Conservation (phyloP, 2,329 filamentous ascomycete species). For the Emmonsiellopsis sp. region DNA sequence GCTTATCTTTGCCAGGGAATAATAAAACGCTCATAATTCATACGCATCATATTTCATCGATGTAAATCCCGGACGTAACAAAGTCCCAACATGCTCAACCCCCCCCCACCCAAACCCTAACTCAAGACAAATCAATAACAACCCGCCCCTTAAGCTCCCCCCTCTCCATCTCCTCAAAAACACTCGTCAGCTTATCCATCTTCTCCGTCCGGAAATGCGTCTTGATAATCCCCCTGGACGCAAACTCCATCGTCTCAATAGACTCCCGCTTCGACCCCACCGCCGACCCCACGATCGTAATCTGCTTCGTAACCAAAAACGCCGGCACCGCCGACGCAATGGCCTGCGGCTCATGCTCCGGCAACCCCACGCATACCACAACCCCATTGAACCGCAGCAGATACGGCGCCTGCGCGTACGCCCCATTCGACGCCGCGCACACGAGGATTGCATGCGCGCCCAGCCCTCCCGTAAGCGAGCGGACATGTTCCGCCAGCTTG, state of each 20-base stretch:
- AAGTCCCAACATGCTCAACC: too few relatives aligned
- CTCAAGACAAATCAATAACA: constrained; percentile 33
- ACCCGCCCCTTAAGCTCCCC: constrained; percentile 38
- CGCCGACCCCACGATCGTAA: constrained; percentile 40
- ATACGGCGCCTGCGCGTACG: constrained; percentile 40
- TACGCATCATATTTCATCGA: too few relatives aligned
- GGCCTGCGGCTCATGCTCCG: constrained; percentile 35
- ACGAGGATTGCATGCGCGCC: constrained; percentile 55
- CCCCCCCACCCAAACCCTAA: not conserved
- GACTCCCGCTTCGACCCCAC: constrained; percentile 45
- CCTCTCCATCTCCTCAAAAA: constrained; percentile 37
- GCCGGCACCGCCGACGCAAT: constrained; percentile 38
- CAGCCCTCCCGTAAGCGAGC: constrained; percentile 46
- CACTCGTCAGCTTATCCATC: constrained; percentile 37
- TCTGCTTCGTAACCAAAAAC: constrained; percentile 31
- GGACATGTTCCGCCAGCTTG: constrained; percentile 46
- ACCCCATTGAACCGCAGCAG: constrained; percentile 42
- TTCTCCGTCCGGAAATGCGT: constrained; percentile 37
- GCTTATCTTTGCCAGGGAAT: too few relatives aligned
- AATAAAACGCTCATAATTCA: too few relatives aligned
- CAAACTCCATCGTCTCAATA: constrained; percentile 40
- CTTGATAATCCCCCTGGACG: constrained; percentile 38
- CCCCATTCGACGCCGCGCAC: constrained; percentile 41
- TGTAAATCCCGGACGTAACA: too few relatives aligned
- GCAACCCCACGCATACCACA: constrained; percentile 44